Base-by-base conservation (phyloP, 2,329 filamentous ascomycete genomes). In the Drechslera avenae region DNA sequence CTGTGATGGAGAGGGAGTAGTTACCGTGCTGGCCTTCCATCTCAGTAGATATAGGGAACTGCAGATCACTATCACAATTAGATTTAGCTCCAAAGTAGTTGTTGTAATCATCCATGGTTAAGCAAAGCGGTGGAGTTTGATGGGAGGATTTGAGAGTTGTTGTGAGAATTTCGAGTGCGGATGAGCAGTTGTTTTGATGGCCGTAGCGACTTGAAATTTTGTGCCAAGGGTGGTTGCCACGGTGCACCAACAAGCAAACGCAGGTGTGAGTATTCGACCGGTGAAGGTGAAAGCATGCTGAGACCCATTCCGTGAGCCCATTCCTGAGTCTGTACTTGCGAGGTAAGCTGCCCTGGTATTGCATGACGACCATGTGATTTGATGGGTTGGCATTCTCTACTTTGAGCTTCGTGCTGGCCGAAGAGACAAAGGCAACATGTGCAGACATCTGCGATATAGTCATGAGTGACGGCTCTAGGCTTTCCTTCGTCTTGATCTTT, bases 401-500 rank as follows among this genome's bases (percentile, higher is more conserved):
- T 16, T 36, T 30, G 31, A 17, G 28, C 0, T 14, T 36, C 8
- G 46, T 32, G 13, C 19, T n/a, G 17, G 26, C 28, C 10, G 36
- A 26, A 3, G n/a, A 16, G 14, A 19, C 10, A 6, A 21, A 30
- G 7, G 35, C 33, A 47, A 31, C 33, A 4, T 14, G 13, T 10
- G 21, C 26, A 10, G 41, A 44, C 13, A 28, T 36, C 7, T n/a
- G 31, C 26, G 33, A 26, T 17, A 42, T 28, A 12, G 42, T 26
- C 43, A 30, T 44, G 17, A 49, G 37, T 13, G 39, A 33, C 14
- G 21, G 23, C 41, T 56, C 54, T 5, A 39, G 31, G 35, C 54
- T 54, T 9, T 47, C 34, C 16, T 59, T 53, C n/a, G 57, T 56
- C 16, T 59, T 56, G 42, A 60, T 55, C 17, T 40, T 33, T 33